Conservation (phyloP, 2,329 filamentous ascomycete species). For the Thyridium curvatum region DNA sequence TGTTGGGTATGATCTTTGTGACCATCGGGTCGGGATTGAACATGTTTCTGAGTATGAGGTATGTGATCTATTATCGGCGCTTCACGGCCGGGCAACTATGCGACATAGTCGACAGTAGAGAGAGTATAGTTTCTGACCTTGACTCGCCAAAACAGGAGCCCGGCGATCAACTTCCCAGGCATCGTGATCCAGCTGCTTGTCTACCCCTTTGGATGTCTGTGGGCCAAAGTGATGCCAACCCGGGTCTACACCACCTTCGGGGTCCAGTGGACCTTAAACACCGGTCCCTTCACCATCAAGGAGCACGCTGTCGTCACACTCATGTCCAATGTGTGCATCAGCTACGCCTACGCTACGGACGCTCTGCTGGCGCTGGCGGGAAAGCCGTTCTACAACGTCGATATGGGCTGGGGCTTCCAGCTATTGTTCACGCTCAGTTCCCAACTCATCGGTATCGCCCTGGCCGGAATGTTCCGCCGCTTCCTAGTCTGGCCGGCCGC, state of each 20-base stretch:
- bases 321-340: slow-evolving; percentile 34
- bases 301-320: slow-evolving; percentile 37
- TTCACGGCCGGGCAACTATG: too few species aligned
- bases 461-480: slow-evolving; percentile 42
- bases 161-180: slow-evolving; percentile 27
- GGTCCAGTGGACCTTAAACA: slow-evolving; percentile 32
- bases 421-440: slow-evolving; percentile 41
- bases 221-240: slow-evolving; percentile 34
- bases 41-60: slow-evolving; percentile 25
- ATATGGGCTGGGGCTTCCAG: slow-evolving; percentile 41
- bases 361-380: slow-evolving; percentile 31
- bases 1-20: slow-evolving; percentile 36
- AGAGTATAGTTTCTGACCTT: too few species aligned
- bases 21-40: slow-evolving; percentile 31
- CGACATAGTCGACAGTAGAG: too few species aligned
- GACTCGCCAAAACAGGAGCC: slow-evolving; percentile 10
- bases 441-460: slow-evolving; percentile 45
- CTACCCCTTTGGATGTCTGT: slow-evolving; percentile 35
- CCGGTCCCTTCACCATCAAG: slow-evolving; percentile 38
- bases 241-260: slow-evolving; percentile 34
- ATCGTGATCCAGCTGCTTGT: slow-evolving; percentile 32
- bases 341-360: slow-evolving; percentile 32
- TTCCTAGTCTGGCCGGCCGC: slow-evolving; percentile 41
- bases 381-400: slow-evolving; percentile 31
- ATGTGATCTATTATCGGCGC: not conserved